Conservation (phyloP, 345 rosid species). For the Boechera divaricarpa region DNA sequence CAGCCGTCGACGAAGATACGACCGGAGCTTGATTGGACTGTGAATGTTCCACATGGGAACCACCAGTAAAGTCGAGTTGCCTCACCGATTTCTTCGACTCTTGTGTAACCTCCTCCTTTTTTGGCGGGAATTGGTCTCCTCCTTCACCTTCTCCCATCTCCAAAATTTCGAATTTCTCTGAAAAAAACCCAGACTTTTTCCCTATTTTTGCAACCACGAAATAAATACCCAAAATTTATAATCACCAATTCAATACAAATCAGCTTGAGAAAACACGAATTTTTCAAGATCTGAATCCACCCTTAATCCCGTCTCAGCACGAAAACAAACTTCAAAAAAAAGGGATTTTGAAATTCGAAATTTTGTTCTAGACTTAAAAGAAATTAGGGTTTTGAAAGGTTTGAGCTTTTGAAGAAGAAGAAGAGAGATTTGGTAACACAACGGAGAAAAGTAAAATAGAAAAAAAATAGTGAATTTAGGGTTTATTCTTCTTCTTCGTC, state of each 20-base stretch:
- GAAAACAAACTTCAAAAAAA: conserved; percentile 37
- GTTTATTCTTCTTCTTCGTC: conserved; percentile 47
- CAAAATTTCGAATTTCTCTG: conserved; percentile 7
- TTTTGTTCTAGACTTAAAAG: conserved; percentile 23
- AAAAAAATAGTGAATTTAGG: conserved; percentile 27
- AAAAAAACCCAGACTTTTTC: conserved; percentile 32
- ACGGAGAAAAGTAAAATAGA: too few relatives aligned
- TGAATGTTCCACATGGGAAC: conserved; percentile 54
- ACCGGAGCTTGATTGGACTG: conserved; percentile 42
- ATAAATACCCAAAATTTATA: background rate
- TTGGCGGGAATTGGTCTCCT: conserved; percentile 70
- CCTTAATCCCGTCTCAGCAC: background rate
- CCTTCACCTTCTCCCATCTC: conserved; percentile 80
- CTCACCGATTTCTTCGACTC: conserved; percentile 66
- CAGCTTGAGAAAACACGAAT: conserved; percentile 36
- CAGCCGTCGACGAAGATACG: background rate
- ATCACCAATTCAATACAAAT: conserved; percentile 23
- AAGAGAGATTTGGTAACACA: background rate
- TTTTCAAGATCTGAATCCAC: conserved; percentile 53
- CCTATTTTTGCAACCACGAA: background rate
- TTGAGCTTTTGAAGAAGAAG: conserved; percentile 25
- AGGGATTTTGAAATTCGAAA: conserved; percentile 17
- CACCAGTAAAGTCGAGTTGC: conserved; percentile 88
- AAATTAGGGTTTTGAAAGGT: conserved; percentile 37
- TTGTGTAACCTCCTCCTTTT: conserved; percentile 52